These are phyloP conservation scores for Blastocrithidia nonstop DNA, from an alignment of 208 protist species.

Conservation along the genomic window DNA sequence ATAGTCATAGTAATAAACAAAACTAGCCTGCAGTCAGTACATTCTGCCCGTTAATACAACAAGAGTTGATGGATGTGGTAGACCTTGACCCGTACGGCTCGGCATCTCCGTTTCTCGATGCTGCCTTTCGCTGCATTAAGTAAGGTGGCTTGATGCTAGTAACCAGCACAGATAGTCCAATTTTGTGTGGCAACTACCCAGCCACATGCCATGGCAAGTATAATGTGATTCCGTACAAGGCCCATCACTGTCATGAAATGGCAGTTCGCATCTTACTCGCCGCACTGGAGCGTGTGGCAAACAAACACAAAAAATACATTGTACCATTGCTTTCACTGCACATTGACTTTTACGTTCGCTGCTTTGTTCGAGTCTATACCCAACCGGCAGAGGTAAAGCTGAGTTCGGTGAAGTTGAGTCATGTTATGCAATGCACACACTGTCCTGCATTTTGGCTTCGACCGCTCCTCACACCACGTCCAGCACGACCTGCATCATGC, in stretches of 20 bases:
- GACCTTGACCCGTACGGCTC: slow-evolving; percentile 99
- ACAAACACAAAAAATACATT: slow-evolving; percentile 91
- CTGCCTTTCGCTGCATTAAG: slow-evolving; percentile 89
- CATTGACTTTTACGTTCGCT: slow-evolving; percentile 99
- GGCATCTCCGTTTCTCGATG: slow-evolving; percentile 94
- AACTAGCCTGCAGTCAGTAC: neutral
- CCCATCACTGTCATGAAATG: slow-evolving; percentile 88
- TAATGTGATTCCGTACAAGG: slow-evolving; percentile 83
- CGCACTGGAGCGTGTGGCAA: slow-evolving; percentile 85
- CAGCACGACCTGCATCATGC: slow-evolving; percentile 8
- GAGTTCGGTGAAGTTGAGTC: slow-evolving; percentile 67
- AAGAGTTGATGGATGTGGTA: slow-evolving; percentile 93
- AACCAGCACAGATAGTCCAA: slow-evolving; percentile 97
- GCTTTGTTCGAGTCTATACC: slow-evolving; percentile 96
- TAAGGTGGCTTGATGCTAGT: slow-evolving; percentile 96
- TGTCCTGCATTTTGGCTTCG: slow-evolving; percentile 89
- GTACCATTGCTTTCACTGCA: slow-evolving; percentile 92
- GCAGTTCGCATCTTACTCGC: slow-evolving; percentile 94
- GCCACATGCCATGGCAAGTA: slow-evolving; percentile 98
- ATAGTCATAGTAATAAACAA: neutral
- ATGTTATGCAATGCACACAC: slow-evolving; percentile 90
- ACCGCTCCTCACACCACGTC: slow-evolving; percentile 57
- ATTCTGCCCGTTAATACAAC: slow-evolving; percentile 46
- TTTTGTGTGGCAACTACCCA: slow-evolving; percentile 94
- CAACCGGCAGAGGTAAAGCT: slow-evolving; percentile 83